phyloP scores from a whole-genome alignment of 352 stramenopile species.

The Phytophthora palmivora region DNA sequence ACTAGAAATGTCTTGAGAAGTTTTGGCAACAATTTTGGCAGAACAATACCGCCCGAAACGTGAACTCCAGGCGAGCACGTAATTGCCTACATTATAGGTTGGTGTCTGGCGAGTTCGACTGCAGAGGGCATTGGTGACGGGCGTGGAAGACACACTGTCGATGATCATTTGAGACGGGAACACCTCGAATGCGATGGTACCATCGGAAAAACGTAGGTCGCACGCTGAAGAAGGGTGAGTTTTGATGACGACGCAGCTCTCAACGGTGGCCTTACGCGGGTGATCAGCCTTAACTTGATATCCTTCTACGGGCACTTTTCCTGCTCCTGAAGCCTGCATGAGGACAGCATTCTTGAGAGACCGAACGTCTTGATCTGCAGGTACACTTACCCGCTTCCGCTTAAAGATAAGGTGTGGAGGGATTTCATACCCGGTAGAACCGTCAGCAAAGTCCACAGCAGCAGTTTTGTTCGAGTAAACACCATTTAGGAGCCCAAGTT shows the following conservation, averaged over 20 bases:
- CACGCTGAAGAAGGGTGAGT: slow-evolving; percentile 66
- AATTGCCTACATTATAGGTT: slow-evolving; percentile 49
- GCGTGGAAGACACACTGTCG: slow-evolving; percentile 34
- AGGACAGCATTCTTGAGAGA: slow-evolving; percentile 82
- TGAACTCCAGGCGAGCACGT: slow-evolving; percentile 79
- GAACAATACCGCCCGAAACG: slow-evolving; percentile 76
- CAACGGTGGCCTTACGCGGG: slow-evolving; percentile 59
- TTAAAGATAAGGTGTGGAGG: slow-evolving; percentile 64
- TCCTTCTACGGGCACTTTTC: slow-evolving; percentile 47
- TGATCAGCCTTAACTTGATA: slow-evolving; percentile 83
- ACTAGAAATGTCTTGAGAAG: slow-evolving; percentile 26
- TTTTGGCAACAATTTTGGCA: slow-evolving; percentile 50
- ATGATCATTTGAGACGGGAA: slow-evolving; percentile 86
- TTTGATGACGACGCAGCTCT: slow-evolving; percentile 76
- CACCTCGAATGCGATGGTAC: slow-evolving; percentile 80
- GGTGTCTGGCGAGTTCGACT: slow-evolving; percentile 16
- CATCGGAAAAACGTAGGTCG: slow-evolving; percentile 76
- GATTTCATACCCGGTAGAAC: slow-evolving; percentile 77
- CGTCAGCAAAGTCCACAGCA: slow-evolving; percentile 78
- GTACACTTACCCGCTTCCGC: slow-evolving; percentile 44
- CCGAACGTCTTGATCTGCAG: slow-evolving; percentile 63
- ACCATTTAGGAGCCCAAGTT: slow-evolving; percentile 73
- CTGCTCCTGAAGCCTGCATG: slow-evolving; percentile 53
- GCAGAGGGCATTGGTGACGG: slow-evolving; percentile 9
- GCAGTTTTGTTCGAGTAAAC: slow-evolving; percentile 82